phyloP scores from a whole-genome alignment of 2,329 filamentous ascomycete genomes.

The Achaetomium macrosporum region DNA sequence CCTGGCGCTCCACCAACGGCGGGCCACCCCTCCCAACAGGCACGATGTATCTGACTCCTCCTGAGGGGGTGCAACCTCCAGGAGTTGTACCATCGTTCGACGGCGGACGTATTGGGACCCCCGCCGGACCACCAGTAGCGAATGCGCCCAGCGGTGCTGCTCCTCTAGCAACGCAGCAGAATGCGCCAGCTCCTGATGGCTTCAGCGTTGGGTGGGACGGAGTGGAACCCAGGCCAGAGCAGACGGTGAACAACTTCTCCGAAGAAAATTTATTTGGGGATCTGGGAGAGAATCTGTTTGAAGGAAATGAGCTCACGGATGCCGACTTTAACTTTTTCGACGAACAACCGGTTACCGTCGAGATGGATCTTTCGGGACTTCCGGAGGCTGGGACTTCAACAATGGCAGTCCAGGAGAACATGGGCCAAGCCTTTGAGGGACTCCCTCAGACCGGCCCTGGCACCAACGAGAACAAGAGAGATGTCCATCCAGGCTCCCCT shows the following conservation, averaged over 20 bases:
- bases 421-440: conserved; percentile 9
- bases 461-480: conserved; percentile 5
- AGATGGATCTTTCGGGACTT: conserved; percentile 33
- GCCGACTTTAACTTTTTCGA: conserved; percentile 83
- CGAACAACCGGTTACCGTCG: conserved; percentile 45
- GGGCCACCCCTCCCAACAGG: conserved; percentile 35
- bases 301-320: conserved; percentile 70
- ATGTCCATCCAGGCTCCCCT: conserved; percentile 20
- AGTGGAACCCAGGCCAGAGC: conserved; percentile 41
- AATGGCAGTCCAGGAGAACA: conserved; percentile 16
- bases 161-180: conserved; percentile 32
- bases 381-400: conserved; percentile 25
- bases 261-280: conserved; percentile 63
- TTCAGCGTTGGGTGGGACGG: conserved; percentile 38
- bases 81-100: conserved; percentile 54
- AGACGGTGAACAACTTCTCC: conserved; percentile 36
- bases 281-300: conserved; percentile 63
- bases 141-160: conserved; percentile 31
- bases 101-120: conserved; percentile 46
- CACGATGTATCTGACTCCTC: conserved; percentile 66
- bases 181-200: conserved; percentile 25
- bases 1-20: conserved; percentile 44
- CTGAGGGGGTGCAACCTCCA: conserved; percentile 54
- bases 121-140: conserved; percentile 38
- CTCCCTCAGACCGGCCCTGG: background rate